Percentiles rank a stretch among this genome's conserved stretches.
These are phyloP conservation scores for Aquilaria agallochum DNA, from an alignment of 441 rosid genomes.

Conservation along the genomic window DNA sequence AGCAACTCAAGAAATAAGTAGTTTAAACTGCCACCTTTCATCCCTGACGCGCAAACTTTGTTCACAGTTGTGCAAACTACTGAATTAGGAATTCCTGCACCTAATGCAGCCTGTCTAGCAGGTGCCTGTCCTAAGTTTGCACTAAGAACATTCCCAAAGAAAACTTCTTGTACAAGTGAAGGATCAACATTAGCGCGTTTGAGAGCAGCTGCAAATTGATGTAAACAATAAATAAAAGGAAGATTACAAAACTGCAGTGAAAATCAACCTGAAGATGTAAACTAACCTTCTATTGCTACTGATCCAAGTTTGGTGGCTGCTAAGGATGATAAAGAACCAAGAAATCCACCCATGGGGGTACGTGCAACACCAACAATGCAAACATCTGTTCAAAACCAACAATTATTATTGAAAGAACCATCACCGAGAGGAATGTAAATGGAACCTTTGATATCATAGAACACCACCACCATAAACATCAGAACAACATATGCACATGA, in stretches of 20 bases:
- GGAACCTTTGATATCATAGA: neutral
- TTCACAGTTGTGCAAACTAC: conserved; percentile 89
- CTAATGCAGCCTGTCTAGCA: conserved; percentile 96
- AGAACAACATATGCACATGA: too few relatives aligned
- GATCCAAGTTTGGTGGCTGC: conserved; percentile 97
- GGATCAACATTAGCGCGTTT: conserved; percentile 87
- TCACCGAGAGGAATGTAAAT: neutral
- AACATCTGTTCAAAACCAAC: conserved; percentile 54
- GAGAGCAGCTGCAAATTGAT: conserved; percentile 64
- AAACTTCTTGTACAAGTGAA: conserved; percentile 83
- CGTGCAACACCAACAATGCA: conserved; percentile 97
- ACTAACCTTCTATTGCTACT: conserved; percentile 71
- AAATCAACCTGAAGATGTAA: neutral
- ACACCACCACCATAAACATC: too few relatives aligned
- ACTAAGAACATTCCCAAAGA: conserved; percentile 92
- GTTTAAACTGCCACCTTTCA: conserved; percentile 62
- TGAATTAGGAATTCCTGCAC: conserved; percentile 89
- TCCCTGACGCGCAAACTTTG: conserved; percentile 99
- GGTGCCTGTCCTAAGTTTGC: conserved; percentile 99
- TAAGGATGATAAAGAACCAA: conserved; percentile 77
- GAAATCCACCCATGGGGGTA: conserved; percentile 93
- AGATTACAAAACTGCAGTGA: too few relatives aligned
- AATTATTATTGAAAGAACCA: conserved; percentile 7
- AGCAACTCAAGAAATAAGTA: too few relatives aligned
- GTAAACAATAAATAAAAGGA: conserved; percentile 10